Base-by-base conservation (phyloP, 805 yeast species). In the Komagataella pastoris region DNA sequence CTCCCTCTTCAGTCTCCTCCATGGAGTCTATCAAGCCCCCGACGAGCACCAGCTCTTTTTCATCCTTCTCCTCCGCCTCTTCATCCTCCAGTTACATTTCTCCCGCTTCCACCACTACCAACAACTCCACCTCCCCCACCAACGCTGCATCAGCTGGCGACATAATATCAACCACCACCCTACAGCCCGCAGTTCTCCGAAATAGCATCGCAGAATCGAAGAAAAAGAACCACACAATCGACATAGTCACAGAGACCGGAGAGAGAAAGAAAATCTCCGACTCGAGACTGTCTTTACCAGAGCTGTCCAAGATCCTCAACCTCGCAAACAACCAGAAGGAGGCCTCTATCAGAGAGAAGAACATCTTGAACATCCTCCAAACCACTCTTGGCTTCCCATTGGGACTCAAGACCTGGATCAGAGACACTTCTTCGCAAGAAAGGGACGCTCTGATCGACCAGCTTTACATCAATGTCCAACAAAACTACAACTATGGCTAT, bases 321-420 rank as follows among this genome's bases (percentile, higher is more conserved):
- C 63, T 81, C 21, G 61, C 65, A n/a, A 69, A 75, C 6, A 68
- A 76, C 18, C 62, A 70, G n/a, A 70, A 73, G 40, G 80, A 82
- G 57, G 81, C 88, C 0, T 71, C 75, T 23, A 70, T 69, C 49
- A 64, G 84, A 17, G 88, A 83, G 58, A 65, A 70, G 43, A 71
- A 71, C 47, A 72, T 83, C 17, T 59, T 83, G 40, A 68, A 71
- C 47, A 71, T 81, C 45, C 74, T 83, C 54, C 75, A 72, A 47
- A 69, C 74, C 46, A 79, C 76, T 17, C 72, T 87, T 51, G 81
- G 84, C 3, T 88, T 86, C 65, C 80, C 83, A 24, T 63, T 88
- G 24, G 96, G 96, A 4, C 76, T 79, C 55, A 78, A 79, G 59
- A 85, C 95, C 0, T 88, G 96, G 96, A 81, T 86, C 47, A 73